phyloP scores from a whole-genome alignment of 805 yeast genomes.

The Myxozyma neotropica region DNA sequence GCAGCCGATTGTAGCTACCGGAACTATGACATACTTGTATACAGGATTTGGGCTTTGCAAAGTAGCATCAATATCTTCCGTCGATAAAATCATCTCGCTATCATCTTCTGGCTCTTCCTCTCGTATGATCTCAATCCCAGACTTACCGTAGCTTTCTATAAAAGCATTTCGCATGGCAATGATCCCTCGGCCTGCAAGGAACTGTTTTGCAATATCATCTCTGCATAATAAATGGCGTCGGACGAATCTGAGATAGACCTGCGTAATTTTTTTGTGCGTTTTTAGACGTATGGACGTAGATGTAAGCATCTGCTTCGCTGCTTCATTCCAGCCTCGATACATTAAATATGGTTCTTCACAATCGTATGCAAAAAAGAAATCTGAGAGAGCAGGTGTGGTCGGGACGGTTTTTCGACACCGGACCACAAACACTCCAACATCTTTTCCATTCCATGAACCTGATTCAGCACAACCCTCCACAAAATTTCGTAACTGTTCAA shows the following conservation, averaged over 20 bases:
- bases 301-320: constrained; percentile 60
- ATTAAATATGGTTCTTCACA: constrained; percentile 92
- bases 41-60: constrained; percentile 29
- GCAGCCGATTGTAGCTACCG: constrained; percentile 90
- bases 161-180: constrained; percentile 50
- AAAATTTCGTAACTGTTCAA: constrained; percentile 44
- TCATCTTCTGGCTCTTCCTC: constrained; percentile 22
- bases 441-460: too few species aligned
- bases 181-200: constrained; percentile 64
- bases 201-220: constrained; percentile 52
- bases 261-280: constrained; percentile 62
- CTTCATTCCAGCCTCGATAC: constrained; percentile 88
- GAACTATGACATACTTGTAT: constrained; percentile 66
- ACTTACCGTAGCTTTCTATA: neutral
- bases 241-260: constrained; percentile 69
- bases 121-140: neutral
- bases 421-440: neutral
- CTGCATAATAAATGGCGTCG: constrained; percentile 55
- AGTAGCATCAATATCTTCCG: neutral
- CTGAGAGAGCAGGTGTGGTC: neutral
- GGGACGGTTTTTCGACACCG: neutral
- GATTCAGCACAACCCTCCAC: too few species aligned
- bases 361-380: constrained; percentile 86
- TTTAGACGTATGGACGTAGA: constrained; percentile 44
- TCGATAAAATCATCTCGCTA: constrained; percentile 17